These are phyloP conservation scores for Balakata baccata DNA, from an alignment of 345 rosid genomes.

Conservation along the genomic window DNA sequence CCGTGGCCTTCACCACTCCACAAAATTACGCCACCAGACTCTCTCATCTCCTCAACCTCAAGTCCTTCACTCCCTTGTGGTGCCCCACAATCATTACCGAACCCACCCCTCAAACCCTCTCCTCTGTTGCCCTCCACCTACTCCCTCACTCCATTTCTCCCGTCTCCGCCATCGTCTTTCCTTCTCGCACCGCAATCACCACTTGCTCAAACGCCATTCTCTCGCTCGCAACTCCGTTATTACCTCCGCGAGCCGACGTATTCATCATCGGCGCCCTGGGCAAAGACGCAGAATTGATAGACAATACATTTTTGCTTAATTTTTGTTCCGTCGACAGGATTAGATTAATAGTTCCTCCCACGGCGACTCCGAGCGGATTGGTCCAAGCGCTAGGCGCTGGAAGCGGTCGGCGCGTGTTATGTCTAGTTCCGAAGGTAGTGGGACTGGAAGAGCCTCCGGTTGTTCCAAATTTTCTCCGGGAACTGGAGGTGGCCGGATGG, in stretches of 20 bases:
- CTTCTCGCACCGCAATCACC: slow-evolving; percentile 52
- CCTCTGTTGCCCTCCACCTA: slow-evolving; percentile 33
- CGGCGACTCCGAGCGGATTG: slow-evolving; percentile 42
- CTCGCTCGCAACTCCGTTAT: slow-evolving; percentile 27
- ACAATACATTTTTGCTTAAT: slow-evolving; percentile 28
- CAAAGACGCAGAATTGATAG: slow-evolving; percentile 46
- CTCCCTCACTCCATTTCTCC: slow-evolving; percentile 32
- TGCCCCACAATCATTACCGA: slow-evolving; percentile 51
- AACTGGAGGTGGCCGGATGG: slow-evolving; percentile 44
- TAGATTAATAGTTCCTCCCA: slow-evolving; percentile 34
- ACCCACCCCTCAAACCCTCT: slow-evolving; percentile 36
- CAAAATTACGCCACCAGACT: slow-evolving; percentile 47
- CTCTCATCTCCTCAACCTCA: slow-evolving; percentile 37
- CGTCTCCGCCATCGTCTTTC: slow-evolving; percentile 50
- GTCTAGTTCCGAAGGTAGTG: slow-evolving; percentile 49
- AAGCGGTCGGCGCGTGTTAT: slow-evolving; percentile 37
- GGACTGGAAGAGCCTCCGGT: slow-evolving; percentile 60
- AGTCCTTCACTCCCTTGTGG: slow-evolving; percentile 47
- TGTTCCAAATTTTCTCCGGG: slow-evolving; percentile 42
- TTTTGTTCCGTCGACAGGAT: slow-evolving; percentile 26
- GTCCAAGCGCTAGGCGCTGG: slow-evolving; percentile 44
- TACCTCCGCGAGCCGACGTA: slow-evolving; percentile 25
- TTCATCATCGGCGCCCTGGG: slow-evolving; percentile 48
- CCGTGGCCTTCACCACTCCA: slow-evolving; percentile 56
- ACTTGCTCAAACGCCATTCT: slow-evolving; percentile 33